A percentile compares a stretch with the other conserved stretches of the same genome.
Conservation (phyloP, 805 yeast species). For the Phaffomyces opuntiae region DNA sequence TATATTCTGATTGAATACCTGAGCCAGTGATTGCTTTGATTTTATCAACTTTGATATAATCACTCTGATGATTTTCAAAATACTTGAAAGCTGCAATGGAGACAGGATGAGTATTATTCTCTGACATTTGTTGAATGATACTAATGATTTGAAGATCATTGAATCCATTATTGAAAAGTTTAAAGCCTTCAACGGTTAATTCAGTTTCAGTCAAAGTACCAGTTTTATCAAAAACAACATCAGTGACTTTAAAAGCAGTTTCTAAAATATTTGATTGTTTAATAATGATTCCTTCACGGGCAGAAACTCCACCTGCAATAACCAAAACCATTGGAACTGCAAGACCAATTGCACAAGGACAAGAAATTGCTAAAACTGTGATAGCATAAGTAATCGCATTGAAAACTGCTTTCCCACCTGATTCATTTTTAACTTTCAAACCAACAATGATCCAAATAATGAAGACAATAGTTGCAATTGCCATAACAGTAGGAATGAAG, state of each 20-base stretch:
- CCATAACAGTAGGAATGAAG: neutral
- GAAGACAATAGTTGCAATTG: neutral
- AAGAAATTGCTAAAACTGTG: neutral
- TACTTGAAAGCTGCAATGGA: neutral
- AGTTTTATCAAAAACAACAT: neutral
- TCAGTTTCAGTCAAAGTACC: neutral
- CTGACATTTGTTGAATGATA: neutral
- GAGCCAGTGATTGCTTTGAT: neutral
- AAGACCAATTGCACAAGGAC: neutral
- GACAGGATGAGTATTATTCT: neutral
- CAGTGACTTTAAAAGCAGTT: neutral
- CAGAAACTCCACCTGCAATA: neutral
- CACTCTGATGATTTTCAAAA: no score
- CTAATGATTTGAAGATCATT: no score
- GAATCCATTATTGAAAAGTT: no score
- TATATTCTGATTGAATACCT: neutral
- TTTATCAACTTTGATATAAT: no score
- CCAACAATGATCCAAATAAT: neutral
- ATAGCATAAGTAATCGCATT: neutral
- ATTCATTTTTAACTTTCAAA: neutral
- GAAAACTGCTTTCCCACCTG: neutral
- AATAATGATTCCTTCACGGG: neutral
- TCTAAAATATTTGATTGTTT: neutral
- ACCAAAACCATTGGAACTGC: neutral
- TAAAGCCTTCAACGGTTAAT: neutral